Percentiles rank a stretch among this genome's conserved stretches.
Conservation (phyloP, 148 eudicot species). For the Polygonum maritimum region DNA sequence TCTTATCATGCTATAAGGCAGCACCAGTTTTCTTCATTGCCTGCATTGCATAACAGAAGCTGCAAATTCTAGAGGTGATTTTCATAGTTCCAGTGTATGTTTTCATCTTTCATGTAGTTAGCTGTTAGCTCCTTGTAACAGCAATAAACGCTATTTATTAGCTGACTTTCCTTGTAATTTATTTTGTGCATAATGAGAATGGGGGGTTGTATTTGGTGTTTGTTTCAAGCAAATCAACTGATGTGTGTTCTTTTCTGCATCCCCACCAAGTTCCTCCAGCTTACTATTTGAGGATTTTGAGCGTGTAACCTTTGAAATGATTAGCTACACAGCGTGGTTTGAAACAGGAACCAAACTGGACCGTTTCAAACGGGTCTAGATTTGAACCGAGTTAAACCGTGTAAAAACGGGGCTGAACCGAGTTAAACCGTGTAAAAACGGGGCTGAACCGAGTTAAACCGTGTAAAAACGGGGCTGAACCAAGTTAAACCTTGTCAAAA, state of each 20-base stretch:
- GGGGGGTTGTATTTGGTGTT: conserved; percentile 10
- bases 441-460: too few relatives aligned
- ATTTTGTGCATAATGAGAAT: not conserved
- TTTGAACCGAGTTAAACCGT: too few relatives aligned
- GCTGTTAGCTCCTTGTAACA: not conserved
- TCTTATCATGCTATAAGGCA: not conserved
- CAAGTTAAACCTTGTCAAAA: too few relatives aligned
- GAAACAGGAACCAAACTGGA: too few relatives aligned
- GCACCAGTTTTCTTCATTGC: not conserved
- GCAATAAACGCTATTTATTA: conserved; percentile 13
- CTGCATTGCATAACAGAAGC: not conserved
- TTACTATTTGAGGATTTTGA: too few relatives aligned
- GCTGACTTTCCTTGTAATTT: not conserved
- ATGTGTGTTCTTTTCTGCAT: not conserved
- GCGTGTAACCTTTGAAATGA: too few relatives aligned
- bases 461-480: too few relatives aligned
- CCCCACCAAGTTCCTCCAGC: not conserved
- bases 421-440: too few relatives aligned
- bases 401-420: too few relatives aligned
- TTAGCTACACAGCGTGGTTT: too few relatives aligned
- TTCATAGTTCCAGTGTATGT: not conserved
- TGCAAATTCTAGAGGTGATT: not conserved
- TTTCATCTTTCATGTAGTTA: not conserved
- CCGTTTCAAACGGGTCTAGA: too few relatives aligned
- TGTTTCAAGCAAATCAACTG: not conserved